These are phyloP conservation scores for Neurospora sp. DNA, from an alignment of 495 filamentous ascomycete genomes.

Conservation along the genomic window DNA sequence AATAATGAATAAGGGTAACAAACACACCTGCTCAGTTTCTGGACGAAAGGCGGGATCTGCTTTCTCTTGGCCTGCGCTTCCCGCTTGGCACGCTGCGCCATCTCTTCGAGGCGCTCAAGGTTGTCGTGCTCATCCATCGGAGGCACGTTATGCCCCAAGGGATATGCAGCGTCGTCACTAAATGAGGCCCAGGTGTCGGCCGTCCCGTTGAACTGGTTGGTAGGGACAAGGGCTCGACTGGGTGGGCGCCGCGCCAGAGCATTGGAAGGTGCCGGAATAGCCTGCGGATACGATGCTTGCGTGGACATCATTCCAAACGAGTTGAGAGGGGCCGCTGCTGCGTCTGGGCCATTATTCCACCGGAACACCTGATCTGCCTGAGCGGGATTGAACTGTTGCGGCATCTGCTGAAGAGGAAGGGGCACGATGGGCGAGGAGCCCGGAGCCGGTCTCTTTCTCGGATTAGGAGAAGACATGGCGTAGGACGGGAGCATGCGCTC, in stretches of 20 bases:
- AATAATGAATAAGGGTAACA: background rate
- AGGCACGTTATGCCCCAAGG: constrained; percentile 23
- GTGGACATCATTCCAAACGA: constrained; percentile 35
- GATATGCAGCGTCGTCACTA: constrained; percentile 34
- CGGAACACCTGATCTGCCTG: constrained; percentile 29
- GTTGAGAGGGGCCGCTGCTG: constrained; percentile 20
- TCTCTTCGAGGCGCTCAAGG: constrained; percentile 65
- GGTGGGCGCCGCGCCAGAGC: constrained; percentile 55
- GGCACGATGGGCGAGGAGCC: constrained; percentile 52
- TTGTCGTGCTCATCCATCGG: constrained; percentile 52
- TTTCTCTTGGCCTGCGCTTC: constrained; percentile 81
- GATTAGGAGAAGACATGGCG: constrained; percentile 40
- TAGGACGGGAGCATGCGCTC: constrained; percentile 20
- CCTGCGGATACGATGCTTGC: constrained; percentile 31
- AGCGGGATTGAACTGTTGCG: constrained; percentile 34
- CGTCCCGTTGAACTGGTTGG: constrained; percentile 34
- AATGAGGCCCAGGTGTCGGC: constrained; percentile 39
- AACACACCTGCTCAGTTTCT: constrained; percentile 88
- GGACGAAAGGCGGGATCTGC: constrained; percentile 94
- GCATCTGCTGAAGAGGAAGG: constrained; percentile 28
- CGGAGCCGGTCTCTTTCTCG: constrained; percentile 66
- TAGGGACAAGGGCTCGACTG: constrained; percentile 51
- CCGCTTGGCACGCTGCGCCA: constrained; percentile 63
- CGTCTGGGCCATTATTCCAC: constrained; percentile 28
- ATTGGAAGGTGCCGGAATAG: constrained; percentile 39